Percentiles rank a stretch among this genome's conserved stretches.
Evolutionary conservation across 2,329 filamentous ascomycete genomes (phyloP).

Genomic region (Triangularia verruculosa): DNA sequence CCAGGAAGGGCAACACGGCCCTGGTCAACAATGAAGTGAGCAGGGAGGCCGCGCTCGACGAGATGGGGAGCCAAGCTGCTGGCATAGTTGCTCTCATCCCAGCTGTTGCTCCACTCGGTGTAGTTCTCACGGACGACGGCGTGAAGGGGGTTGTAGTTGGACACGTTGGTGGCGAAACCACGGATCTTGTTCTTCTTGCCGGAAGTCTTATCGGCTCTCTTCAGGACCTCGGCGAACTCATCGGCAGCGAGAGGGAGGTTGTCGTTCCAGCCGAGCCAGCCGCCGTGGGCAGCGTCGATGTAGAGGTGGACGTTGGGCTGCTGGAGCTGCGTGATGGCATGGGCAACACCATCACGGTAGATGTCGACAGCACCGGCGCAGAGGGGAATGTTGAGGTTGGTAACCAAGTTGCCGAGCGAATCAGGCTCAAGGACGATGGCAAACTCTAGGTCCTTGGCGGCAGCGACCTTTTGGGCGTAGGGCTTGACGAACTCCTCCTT

Average conservation of each 20-base stretch:
- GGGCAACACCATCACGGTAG: conserved; percentile 42
- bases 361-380: conserved; percentile 38
- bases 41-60: conserved; percentile 38
- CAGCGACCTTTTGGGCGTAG: conserved; percentile 37
- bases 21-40: conserved; percentile 46
- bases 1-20: conserved; percentile 39
- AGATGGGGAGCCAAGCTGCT: conserved; percentile 38
- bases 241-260: conserved; percentile 41
- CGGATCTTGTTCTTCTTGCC: conserved; percentile 33
- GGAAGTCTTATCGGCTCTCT: conserved; percentile 28
- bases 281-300: conserved; percentile 42
- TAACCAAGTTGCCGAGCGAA: conserved; percentile 42
- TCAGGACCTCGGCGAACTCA: conserved; percentile 40
- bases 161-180: conserved; percentile 45
- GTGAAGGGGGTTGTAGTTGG: conserved; percentile 44
- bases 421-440: conserved; percentile 46
- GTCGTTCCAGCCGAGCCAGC: conserved; percentile 42
- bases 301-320: conserved; percentile 39
- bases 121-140: conserved; percentile 39
- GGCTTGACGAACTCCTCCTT: conserved; percentile 41
- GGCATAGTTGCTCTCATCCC: conserved; percentile 42
- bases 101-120: conserved; percentile 40
- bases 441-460: conserved; percentile 39
- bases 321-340: conserved; percentile 40
- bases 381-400: conserved; percentile 37